Evolutionary conservation across 2,329 filamentous ascomycete species (phyloP).

Genomic region (Cryphonectria radicalis): DNA sequence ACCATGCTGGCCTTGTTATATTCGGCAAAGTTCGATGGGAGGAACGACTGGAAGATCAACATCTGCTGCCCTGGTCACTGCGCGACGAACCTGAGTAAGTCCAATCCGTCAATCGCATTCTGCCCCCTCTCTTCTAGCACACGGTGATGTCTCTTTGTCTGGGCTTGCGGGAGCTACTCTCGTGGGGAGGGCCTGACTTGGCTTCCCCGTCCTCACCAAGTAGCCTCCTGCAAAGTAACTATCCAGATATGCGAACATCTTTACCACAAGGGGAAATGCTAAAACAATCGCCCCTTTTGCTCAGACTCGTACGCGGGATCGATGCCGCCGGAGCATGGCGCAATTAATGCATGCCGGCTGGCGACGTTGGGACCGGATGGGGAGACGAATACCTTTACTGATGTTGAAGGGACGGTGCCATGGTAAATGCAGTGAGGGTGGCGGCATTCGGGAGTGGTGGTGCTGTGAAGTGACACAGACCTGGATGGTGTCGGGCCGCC

Average conservation of each 20-base stretch:
- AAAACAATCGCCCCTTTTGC: neutral
- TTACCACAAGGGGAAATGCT: neutral
- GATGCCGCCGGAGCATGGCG: constrained; percentile 31
- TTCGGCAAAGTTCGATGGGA: constrained; percentile 31
- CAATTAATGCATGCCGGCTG: constrained; percentile 33
- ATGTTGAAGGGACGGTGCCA: constrained; percentile 27
- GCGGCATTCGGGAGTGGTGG: neutral
- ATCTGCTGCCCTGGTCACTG: constrained; percentile 34
- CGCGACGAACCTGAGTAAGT: constrained; percentile 34
- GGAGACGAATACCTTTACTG: constrained; percentile 33
- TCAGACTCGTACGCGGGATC: constrained; percentile 24
- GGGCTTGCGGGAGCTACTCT: neutral
- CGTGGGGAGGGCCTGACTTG: neutral
- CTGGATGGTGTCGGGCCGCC: neutral
- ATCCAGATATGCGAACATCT: neutral
- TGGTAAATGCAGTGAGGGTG: constrained; percentile 28
- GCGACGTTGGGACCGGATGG: constrained; percentile 34
- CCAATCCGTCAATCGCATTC: neutral
- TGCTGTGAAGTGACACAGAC: neutral
- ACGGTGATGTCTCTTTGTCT: neutral
- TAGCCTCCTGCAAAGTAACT: neutral
- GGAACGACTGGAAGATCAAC: constrained; percentile 37
- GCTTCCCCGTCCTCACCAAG: neutral
- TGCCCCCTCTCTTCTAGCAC: neutral
- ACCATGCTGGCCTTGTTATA: constrained; percentile 35